A percentile compares a stretch with the other conserved stretches of the same genome.
Evolutionary conservation across 345 rosid species (phyloP).

Genomic region (Euphorbia pulcherrima): DNA sequence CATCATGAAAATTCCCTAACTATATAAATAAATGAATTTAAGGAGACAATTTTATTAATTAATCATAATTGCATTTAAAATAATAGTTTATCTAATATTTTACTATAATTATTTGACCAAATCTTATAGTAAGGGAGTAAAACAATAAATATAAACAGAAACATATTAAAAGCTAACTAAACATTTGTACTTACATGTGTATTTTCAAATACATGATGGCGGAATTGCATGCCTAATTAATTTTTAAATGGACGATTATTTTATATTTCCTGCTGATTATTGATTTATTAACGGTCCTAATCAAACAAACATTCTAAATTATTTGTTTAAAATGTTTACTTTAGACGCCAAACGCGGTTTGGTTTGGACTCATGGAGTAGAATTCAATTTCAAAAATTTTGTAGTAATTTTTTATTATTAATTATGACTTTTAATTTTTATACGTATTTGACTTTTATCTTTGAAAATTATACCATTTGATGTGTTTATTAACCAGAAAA

Average conservation of each 20-base stretch:
- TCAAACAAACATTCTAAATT: background rate
- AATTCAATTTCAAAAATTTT: no score
- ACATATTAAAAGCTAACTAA: slow-evolving; percentile 16
- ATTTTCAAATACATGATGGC: background rate
- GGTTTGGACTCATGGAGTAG: background rate
- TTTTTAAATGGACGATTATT: background rate
- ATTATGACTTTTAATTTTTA: background rate
- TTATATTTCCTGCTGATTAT: background rate
- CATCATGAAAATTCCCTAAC: slow-evolving; percentile 24
- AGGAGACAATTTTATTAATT: background rate
- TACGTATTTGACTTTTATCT: background rate
- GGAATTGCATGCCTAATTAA: background rate
- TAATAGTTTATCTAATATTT: background rate
- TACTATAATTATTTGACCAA: slow-evolving; percentile 34
- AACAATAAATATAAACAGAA: slow-evolving; percentile 17
- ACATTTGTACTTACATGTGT: slow-evolving; percentile 12
- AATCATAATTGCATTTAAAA: background rate
- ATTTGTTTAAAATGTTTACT: background rate
- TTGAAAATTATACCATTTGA: background rate
- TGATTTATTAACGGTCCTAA: background rate
- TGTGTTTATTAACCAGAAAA: slow-evolving; percentile 16
- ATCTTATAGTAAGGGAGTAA: slow-evolving; percentile 18
- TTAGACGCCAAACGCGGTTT: slow-evolving; percentile 1
- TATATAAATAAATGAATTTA: slow-evolving; percentile 1
- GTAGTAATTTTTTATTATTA: background rate